These are phyloP conservation scores for Waltiozyma sp. DNA, from an alignment of 1,139 yeast genomes.

Conservation along the genomic window DNA sequence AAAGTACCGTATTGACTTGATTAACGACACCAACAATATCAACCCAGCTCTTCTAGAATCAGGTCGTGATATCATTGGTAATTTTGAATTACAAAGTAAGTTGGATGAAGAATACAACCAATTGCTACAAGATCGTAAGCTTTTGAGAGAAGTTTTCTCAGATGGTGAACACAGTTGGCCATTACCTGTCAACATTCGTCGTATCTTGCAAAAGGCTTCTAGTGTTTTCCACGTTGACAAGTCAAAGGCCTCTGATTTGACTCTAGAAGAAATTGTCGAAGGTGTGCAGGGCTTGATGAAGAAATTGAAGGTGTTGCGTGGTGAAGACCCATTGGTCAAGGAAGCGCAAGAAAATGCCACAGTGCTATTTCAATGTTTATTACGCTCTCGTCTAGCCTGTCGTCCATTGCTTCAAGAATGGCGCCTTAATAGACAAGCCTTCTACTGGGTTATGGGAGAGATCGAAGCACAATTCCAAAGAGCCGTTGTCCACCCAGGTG, in stretches of 20 bases:
- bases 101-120: conserved; percentile 82
- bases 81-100: conserved; percentile 66
- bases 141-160: conserved; percentile 74
- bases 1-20: conserved; percentile 79
- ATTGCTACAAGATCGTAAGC: conserved; percentile 62
- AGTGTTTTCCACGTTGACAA: conserved; percentile 93
- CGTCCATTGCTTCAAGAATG: conserved; percentile 90
- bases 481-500: conserved; percentile 96
- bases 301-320: conserved; percentile 71
- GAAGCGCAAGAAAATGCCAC: conserved; percentile 96
- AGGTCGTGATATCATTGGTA: conserved; percentile 87
- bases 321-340: conserved; percentile 55
- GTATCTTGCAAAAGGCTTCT: conserved; percentile 94
- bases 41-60: conserved; percentile 72
- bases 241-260: conserved; percentile 81
- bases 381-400: conserved; percentile 84
- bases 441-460: conserved; percentile 94
- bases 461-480: conserved; percentile 88
- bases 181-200: conserved; percentile 91
- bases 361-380: conserved; percentile 75
- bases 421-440: conserved; percentile 73
- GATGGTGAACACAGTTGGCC: conserved; percentile 98
- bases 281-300: conserved; percentile 64
- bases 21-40: conserved; percentile 55
- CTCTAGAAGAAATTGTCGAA: conserved; percentile 65